Evolutionary conservation across 164 flowering plant genomes (phyloP).

Genomic region (Chimonanthus praecox): DNA sequence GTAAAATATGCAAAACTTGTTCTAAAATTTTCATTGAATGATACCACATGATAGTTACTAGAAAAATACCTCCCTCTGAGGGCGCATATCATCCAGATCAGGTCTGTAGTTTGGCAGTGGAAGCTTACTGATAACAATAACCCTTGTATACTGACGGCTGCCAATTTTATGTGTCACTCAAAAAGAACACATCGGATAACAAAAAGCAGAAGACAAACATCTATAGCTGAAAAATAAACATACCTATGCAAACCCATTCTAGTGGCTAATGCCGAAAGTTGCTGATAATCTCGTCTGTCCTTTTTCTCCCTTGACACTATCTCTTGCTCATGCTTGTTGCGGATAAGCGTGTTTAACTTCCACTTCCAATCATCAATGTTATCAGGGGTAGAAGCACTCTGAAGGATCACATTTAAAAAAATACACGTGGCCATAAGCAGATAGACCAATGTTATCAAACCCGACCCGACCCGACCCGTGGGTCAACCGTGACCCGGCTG

Average conservation of each 20-base stretch:
- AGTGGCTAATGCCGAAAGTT: constrained; percentile 70
- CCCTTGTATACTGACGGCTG: constrained; percentile 79
- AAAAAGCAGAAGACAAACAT: background rate
- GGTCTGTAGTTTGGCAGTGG: constrained; percentile 89
- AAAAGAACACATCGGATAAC: constrained; percentile 1
- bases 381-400: constrained; percentile 47
- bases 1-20: background rate
- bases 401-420: constrained; percentile 8
- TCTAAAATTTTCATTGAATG: background rate
- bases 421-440: background rate
- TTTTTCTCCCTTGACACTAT: constrained; percentile 80
- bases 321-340: constrained; percentile 63
- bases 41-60: background rate
- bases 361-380: constrained; percentile 63
- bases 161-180: constrained; percentile 14
- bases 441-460: too few relatives aligned
- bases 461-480: too few relatives aligned
- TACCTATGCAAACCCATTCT: constrained; percentile 91
- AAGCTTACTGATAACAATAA: constrained; percentile 74
- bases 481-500: too few relatives aligned
- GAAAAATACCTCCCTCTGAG: constrained; percentile 75
- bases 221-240: background rate
- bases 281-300: constrained; percentile 70
- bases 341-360: constrained; percentile 57
- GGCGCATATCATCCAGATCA: constrained; percentile 89